Conservation (phyloP, 805 yeast genomes). For the Cyberlindnera lachancei region DNA sequence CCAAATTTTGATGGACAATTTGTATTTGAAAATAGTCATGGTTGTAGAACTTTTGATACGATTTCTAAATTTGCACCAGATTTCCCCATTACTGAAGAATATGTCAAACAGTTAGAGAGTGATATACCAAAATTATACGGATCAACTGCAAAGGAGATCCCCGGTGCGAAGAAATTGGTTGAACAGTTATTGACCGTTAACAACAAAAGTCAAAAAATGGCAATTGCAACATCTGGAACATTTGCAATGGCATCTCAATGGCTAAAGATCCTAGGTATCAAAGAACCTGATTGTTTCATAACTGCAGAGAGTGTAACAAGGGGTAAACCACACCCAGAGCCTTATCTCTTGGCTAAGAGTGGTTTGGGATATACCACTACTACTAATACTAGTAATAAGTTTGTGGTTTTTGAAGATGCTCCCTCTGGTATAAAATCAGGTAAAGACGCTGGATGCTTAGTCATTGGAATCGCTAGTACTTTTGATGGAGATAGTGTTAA, state of each 20-base stretch:
- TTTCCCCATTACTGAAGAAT: constrained; percentile 53
- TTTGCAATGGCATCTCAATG: constrained; percentile 71
- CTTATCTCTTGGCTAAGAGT: constrained; percentile 54
- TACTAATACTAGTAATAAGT: constrained; percentile 26
- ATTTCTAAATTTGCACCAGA: constrained; percentile 67
- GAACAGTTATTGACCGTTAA: constrained; percentile 27
- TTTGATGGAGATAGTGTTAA: constrained; percentile 59
- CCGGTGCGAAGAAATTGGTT: constrained; percentile 65
- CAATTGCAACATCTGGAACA: constrained; percentile 81
- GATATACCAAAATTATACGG: constrained; percentile 67
- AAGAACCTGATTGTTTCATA: constrained; percentile 64
- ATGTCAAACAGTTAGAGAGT: constrained; percentile 61
- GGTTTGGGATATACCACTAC: constrained; percentile 30
- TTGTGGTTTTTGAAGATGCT: constrained; percentile 80
- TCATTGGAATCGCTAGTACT: constrained; percentile 79
- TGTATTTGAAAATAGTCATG: constrained; percentile 69
- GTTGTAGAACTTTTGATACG: constrained; percentile 75
- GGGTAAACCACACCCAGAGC: constrained; percentile 87
- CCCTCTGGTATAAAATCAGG: constrained; percentile 86
- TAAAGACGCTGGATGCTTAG: constrained; percentile 73
- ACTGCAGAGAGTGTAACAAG: constrained; percentile 72
- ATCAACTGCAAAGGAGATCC: constrained; percentile 61
- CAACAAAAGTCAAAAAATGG: constrained; percentile 50
- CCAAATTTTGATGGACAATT: constrained; percentile 64
- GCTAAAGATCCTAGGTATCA: constrained; percentile 56